Conservation (phyloP, 371 early-diverging fungal species). For the Mucor ambiguus region DNA sequence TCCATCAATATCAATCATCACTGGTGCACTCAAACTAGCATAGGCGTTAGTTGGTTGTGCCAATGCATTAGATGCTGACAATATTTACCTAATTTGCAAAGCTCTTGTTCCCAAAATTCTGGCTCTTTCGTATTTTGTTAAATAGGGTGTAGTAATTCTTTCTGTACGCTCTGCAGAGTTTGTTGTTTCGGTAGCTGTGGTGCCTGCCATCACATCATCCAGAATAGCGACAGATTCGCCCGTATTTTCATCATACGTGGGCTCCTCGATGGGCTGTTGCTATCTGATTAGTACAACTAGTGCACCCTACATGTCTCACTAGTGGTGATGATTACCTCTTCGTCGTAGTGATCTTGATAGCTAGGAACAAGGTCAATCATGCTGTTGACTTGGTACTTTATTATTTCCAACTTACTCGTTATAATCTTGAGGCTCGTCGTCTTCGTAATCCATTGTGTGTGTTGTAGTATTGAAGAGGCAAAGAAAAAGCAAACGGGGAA, state of each 20-base stretch:
- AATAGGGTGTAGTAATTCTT: slow-evolving; percentile 91
- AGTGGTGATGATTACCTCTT: slow-evolving; percentile 5
- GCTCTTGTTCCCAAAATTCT: slow-evolving; percentile 92
- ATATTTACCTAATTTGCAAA: slow-evolving; percentile 68
- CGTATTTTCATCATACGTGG: slow-evolving; percentile 9
- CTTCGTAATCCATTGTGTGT: slow-evolving; percentile 31
- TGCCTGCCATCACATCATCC: slow-evolving; percentile 32
- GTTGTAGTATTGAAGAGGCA: neutral
- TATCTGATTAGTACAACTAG: neutral
- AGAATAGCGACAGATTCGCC: slow-evolving; percentile 28
- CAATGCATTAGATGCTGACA: no score
- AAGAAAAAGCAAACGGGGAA: neutral
- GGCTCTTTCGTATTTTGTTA: slow-evolving; percentile 99
- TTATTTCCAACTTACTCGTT: slow-evolving; percentile 21
- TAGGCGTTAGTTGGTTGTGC: neutral
- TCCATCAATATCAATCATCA: slow-evolving; percentile 94
- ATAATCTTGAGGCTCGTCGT: slow-evolving; percentile 30
- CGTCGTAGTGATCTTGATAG: slow-evolving; percentile 26
- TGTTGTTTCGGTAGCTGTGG: neutral
- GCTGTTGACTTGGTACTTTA: neutral
- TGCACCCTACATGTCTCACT: neutral
- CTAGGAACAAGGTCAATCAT: slow-evolving; percentile 1
- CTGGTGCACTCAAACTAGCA: slow-evolving; percentile 95
- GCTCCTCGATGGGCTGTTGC: slow-evolving; percentile 11
- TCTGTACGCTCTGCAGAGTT: slow-evolving; percentile 49